Evolutionary conservation across 2,329 filamentous ascomycete species (phyloP).

Genomic region (Pseudonectria foliicola): DNA sequence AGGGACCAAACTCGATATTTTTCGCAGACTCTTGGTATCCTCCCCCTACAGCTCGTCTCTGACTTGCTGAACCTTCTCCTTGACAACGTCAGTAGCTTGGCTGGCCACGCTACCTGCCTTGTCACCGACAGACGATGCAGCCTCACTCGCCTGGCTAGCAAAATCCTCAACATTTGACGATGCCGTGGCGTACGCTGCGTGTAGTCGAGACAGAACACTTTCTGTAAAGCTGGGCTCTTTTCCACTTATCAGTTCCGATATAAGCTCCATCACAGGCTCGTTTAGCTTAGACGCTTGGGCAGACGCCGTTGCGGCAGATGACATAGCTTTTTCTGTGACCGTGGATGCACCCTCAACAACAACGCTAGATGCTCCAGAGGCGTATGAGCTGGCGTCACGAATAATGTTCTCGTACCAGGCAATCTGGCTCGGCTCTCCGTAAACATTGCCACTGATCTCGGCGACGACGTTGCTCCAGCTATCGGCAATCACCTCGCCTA

Average conservation of each 20-base stretch:
- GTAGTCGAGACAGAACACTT: constrained; percentile 66
- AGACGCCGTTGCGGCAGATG: constrained; percentile 54
- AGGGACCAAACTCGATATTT: too few relatives aligned
- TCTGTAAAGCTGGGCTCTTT: constrained; percentile 78
- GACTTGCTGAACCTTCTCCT: constrained; percentile 28
- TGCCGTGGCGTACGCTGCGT: constrained; percentile 64
- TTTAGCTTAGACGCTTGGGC: constrained; percentile 58
- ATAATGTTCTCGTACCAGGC: constrained; percentile 45
- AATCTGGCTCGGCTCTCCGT: constrained; percentile 57
- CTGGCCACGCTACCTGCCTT: constrained; percentile 31
- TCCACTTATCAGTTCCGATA: constrained; percentile 69
- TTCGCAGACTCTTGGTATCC: neutral
- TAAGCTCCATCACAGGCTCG: constrained; percentile 59
- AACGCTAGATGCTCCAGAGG: constrained; percentile 49
- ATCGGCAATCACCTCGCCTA: constrained; percentile 32
- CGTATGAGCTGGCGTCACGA: constrained; percentile 47
- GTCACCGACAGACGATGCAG: constrained; percentile 27
- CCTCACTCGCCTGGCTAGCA: constrained; percentile 27
- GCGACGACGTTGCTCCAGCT: constrained; percentile 42
- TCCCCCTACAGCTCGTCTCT: constrained; percentile 35
- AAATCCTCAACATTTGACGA: constrained; percentile 45
- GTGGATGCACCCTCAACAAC: constrained; percentile 28
- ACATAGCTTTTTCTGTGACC: constrained; percentile 38
- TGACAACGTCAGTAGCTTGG: constrained; percentile 36
- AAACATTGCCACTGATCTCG: constrained; percentile 61